These are phyloP conservation scores for Corynespora cassiicola DNA, from an alignment of 2,329 filamentous ascomycete species.

Conservation along the genomic window DNA sequence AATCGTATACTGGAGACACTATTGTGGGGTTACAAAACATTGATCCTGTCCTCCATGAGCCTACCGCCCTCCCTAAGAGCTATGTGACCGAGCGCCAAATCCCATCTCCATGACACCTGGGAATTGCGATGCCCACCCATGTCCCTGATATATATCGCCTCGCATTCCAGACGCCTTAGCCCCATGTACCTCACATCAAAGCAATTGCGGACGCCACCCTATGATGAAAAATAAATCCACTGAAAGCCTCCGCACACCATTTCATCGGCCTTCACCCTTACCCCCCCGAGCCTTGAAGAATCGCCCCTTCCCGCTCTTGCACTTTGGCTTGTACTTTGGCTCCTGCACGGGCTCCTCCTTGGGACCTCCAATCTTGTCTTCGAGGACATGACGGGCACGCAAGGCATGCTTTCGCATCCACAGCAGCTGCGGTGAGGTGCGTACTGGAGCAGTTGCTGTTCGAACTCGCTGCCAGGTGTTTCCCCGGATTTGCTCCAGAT, in stretches of 20 bases:
- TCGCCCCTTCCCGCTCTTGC: no score
- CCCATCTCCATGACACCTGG: conserved; percentile 6
- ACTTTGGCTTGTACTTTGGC: not conserved
- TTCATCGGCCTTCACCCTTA: not conserved
- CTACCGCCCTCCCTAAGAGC: not conserved
- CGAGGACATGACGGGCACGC: no score
- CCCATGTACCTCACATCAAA: conserved; percentile 1
- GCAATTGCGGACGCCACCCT: conserved; percentile 23
- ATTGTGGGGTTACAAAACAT: no score
- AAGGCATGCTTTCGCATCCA: conserved; percentile 38
- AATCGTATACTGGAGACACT: no score
- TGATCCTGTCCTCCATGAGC: no score
- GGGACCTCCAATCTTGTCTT: not conserved
- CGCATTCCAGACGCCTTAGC: conserved; percentile 7
- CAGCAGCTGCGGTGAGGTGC: conserved; percentile 32
- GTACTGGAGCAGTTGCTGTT: conserved; percentile 30
- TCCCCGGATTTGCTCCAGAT: conserved; percentile 23
- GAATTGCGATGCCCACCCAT: conserved; percentile 1
- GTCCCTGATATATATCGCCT: conserved; percentile 10
- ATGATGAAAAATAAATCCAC: conserved; percentile 11
- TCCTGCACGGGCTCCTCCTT: not conserved
- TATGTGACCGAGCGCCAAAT: conserved; percentile 5
- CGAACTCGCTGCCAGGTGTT: conserved; percentile 29
- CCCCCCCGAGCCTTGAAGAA: no score
- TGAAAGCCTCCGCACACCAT: not conserved